Evolutionary conservation across 805 yeast genomes (phyloP).

Genomic region (Candida parachauliodes): DNA sequence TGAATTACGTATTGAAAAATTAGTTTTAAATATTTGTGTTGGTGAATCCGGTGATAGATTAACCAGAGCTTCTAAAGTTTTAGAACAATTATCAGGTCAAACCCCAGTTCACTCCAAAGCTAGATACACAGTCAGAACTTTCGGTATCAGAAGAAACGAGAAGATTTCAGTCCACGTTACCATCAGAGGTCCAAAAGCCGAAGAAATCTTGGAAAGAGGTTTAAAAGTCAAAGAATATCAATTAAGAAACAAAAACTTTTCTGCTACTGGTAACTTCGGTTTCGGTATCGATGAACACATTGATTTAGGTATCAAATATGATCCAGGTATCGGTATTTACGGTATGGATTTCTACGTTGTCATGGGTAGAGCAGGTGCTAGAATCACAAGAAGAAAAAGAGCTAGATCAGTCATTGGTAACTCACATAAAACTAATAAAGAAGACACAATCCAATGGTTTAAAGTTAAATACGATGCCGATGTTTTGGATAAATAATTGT

Average conservation of each 20-base stretch:
- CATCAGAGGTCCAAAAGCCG: conserved; percentile 95
- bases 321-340: conserved; percentile 99
- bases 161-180: conserved; percentile 99
- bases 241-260: conserved; percentile 90
- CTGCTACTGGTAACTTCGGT: conserved; percentile 99
- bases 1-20: conserved; percentile 98
- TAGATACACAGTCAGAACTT: conserved; percentile 99
- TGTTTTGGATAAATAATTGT: conserved; percentile 70
- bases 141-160: conserved; percentile 99
- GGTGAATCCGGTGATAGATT: conserved; percentile 99
- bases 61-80: conserved; percentile 99
- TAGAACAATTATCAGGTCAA: conserved; percentile 99
- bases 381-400: conserved; percentile 99
- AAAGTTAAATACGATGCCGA: conserved; percentile 99
- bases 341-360: conserved; percentile 99
- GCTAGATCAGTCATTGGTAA: conserved; percentile 83
- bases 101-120: conserved; percentile 99
- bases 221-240: conserved; percentile 99
- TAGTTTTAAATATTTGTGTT: conserved; percentile 99
- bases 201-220: conserved; percentile 99
- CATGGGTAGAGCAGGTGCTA: conserved; percentile 98
- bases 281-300: conserved; percentile 99
- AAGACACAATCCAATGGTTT: conserved; percentile 97
- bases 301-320: conserved; percentile 99
- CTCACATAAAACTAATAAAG: conserved; percentile 87